Evolutionary conservation across 164 flowering plant genomes (phyloP).

Genomic region (Vitis vinifera): ASM3070453v1 NC_081809.1:5691501-5692000

Average conservation of each 20-base stretch:
- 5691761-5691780: conserved; percentile 28
- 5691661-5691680: background rate
- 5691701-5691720: conserved; percentile 66
- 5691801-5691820: conserved; percentile 8
- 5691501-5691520: background rate
- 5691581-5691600: background rate
- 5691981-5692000: background rate
- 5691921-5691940: conserved; percentile 65
- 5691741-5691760: conserved; percentile 89
- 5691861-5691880: conserved; percentile 62
- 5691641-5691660: background rate
- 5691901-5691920: conserved; percentile 77
- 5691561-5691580: background rate
- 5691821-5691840: conserved; percentile 1
- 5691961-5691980: conserved; percentile 68
- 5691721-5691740: conserved; percentile 82
- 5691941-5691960: conserved; percentile 91
- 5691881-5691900: conserved; percentile 91
- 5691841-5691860: conserved; percentile 72
- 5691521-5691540: background rate
- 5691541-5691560: background rate
- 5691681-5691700: background rate
- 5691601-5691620: background rate
- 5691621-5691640: background rate
- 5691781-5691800: background rate